Base-by-base conservation (phyloP, 1,284 basidiomycete genomes). In the Microbotryum scabiosae region DNA sequence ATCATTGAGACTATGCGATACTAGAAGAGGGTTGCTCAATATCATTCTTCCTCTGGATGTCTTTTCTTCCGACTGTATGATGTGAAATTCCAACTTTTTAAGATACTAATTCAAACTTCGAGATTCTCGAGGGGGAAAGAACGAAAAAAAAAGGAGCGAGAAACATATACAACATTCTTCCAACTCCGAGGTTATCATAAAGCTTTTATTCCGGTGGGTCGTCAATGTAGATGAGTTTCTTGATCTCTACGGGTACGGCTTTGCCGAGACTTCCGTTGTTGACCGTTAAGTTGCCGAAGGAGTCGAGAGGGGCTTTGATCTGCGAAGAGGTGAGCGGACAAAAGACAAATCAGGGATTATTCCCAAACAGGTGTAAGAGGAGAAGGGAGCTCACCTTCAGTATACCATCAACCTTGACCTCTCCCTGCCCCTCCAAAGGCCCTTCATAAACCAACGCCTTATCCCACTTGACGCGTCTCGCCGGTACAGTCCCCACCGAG, bases 1-100 rank as follows among this genome's bases (percentile, higher is more conserved):
- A 79, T 93, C 20, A 80, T 92, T 50, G 86, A 92, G 75, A 90
- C 90, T 3, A 77, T 94, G 71, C 77, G 79, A 32, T 93, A 87
- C 75, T 92, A 56, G 54, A 41, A 30, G 21, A 9, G 30, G 28
- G 30, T 30, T 30, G 5, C 25, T 18, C 23, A 8, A 30, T 20
- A 14, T 20, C 20, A 23, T 55, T 46, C n/a, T 18, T 21, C 25
- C 2, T 4, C 16, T 0, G 16, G 12, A 16, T 18, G 14, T 30
- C 30, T 30, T 2, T 30, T 9, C 9, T 30, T 41, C 36, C 36
- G 36, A 41, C 36, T 30, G 41, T 21, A 36, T 32, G n/a, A n/a
- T n/a, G 30, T n/a, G 32, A 23, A 44, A 36, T 36, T 30, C 30
- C 52, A 36, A 41, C 52, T 18, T 23, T 44, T 16, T n/a, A n/a